phyloP scores from a whole-genome alignment of 805 yeast species.

The Suhomyces prunicola region DNA sequence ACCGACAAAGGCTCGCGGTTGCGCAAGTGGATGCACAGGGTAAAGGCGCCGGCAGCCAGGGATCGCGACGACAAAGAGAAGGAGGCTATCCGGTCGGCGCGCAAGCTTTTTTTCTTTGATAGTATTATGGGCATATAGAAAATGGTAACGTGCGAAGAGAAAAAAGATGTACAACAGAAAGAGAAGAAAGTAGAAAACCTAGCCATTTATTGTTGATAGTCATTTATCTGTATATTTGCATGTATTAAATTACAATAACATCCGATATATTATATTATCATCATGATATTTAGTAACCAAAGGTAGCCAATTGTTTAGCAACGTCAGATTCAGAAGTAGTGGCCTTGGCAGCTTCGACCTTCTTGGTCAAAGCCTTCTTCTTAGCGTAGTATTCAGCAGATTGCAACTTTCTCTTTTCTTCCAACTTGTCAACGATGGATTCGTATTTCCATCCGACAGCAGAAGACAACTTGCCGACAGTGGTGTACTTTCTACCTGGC shows the following conservation, averaged over 20 bases:
- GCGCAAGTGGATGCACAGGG: neutral
- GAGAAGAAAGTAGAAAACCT: too few relatives aligned
- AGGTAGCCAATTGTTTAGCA: constrained; percentile 89
- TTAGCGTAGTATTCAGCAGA: constrained; percentile 98
- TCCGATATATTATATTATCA: constrained; percentile 4
- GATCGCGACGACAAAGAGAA: neutral
- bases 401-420: constrained; percentile 99
- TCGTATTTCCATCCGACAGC: constrained; percentile 99
- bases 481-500: constrained; percentile 99
- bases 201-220: too few relatives aligned
- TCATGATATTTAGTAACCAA: constrained; percentile 77
- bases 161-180: too few relatives aligned
- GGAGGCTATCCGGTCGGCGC: neutral
- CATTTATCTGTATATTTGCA: constrained; percentile 6
- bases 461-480: constrained; percentile 92
- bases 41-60: neutral
- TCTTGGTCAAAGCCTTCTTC: constrained; percentile 95
- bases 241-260: constrained; percentile 5
- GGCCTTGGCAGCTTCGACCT: constrained; percentile 82
- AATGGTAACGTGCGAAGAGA: neutral
- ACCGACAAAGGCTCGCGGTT: neutral
- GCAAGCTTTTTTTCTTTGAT: neutral
- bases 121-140: neutral
- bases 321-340: constrained; percentile 87
- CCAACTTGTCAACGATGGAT: constrained; percentile 94